Conservation (phyloP, 2,329 filamentous ascomycete genomes). For the Aotearoamyces nothofagi region DNA sequence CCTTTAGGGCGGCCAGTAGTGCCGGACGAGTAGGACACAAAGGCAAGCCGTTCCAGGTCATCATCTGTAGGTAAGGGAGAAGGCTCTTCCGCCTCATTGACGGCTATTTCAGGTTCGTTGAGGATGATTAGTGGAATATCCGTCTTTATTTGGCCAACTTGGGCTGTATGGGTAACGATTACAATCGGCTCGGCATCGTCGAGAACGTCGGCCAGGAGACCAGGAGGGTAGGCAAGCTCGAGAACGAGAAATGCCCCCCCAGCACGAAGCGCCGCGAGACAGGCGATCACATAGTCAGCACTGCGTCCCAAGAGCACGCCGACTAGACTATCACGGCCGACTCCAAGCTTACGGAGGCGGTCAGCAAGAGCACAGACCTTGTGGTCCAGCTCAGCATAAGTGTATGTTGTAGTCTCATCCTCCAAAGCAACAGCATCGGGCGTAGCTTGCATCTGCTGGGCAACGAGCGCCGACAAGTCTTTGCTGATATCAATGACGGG, state of each 20-base stretch:
- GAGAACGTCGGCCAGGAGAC: slow-evolving; percentile 59
- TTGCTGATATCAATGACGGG: slow-evolving; percentile 53
- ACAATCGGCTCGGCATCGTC: slow-evolving; percentile 60
- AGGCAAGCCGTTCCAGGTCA: slow-evolving; percentile 60
- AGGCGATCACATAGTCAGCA: slow-evolving; percentile 66
- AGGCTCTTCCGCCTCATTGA: slow-evolving; percentile 25
- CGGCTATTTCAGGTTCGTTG: slow-evolving; percentile 28
- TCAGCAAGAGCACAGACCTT: slow-evolving; percentile 50
- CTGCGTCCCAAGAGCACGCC: slow-evolving; percentile 63
- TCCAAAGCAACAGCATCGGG: slow-evolving; percentile 59
- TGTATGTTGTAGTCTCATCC: slow-evolving; percentile 50
- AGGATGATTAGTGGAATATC: slow-evolving; percentile 49
- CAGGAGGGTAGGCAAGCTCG: slow-evolving; percentile 64
- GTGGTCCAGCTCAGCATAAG: slow-evolving; percentile 56
- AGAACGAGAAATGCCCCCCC: slow-evolving; percentile 70
- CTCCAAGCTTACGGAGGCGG: slow-evolving; percentile 49
- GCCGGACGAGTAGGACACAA: slow-evolving; percentile 77
- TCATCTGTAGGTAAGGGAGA: slow-evolving; percentile 41
- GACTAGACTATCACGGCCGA: slow-evolving; percentile 58
- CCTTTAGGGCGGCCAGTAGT: slow-evolving; percentile 75
- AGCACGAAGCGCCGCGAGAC: slow-evolving; percentile 61
- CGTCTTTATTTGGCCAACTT: slow-evolving; percentile 49
- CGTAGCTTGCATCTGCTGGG: slow-evolving; percentile 49
- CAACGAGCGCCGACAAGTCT: slow-evolving; percentile 59
- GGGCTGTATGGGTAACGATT: slow-evolving; percentile 50